Conservation (phyloP, 805 yeast genomes). For the Wickerhamia fluorescens region DNA sequence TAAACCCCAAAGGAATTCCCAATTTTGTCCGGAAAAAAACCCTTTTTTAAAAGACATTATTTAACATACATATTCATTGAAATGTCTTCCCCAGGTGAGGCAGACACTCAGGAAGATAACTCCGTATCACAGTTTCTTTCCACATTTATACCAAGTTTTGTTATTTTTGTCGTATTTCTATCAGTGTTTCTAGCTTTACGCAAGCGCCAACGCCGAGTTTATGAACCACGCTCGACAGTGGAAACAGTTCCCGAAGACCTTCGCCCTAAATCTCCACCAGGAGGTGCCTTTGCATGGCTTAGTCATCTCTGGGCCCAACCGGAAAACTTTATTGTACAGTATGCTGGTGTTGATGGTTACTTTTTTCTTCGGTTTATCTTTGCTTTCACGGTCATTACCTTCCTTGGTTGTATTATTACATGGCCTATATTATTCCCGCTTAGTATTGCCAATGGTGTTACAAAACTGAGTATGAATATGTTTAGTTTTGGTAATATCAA, state of each 20-base stretch:
- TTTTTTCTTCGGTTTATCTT: constrained; percentile 62
- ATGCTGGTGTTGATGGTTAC: constrained; percentile 70
- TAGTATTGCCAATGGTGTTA: constrained; percentile 62
- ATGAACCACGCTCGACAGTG: constrained; percentile 44
- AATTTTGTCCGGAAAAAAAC: too few species aligned
- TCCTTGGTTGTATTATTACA: constrained; percentile 46
- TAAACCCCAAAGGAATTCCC: too few species aligned
- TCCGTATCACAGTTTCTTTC: constrained; percentile 47
- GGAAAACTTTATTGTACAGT: constrained; percentile 57
- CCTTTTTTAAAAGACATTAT: background rate
- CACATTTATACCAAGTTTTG: constrained; percentile 37
- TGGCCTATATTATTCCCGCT: constrained; percentile 72
- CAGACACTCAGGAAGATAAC: constrained; percentile 7
- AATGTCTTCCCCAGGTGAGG: background rate
- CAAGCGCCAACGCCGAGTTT: constrained; percentile 40
- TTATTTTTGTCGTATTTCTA: constrained; percentile 36
- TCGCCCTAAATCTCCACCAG: constrained; percentile 36
- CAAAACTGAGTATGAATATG: constrained; percentile 52
- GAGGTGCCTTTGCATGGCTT: constrained; percentile 51
- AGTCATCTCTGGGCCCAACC: constrained; percentile 45
- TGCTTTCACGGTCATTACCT: constrained; percentile 45
- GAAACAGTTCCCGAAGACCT: constrained; percentile 40
- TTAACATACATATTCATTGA: too few species aligned
- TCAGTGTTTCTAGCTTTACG: constrained; percentile 34
- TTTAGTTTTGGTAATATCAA: constrained; percentile 55